Evolutionary conservation across 1,284 basidiomycete species (phyloP), one percentile per base, ranked within the genome.

Genomic region (Erythrobasidium hasegawianum): DNA sequence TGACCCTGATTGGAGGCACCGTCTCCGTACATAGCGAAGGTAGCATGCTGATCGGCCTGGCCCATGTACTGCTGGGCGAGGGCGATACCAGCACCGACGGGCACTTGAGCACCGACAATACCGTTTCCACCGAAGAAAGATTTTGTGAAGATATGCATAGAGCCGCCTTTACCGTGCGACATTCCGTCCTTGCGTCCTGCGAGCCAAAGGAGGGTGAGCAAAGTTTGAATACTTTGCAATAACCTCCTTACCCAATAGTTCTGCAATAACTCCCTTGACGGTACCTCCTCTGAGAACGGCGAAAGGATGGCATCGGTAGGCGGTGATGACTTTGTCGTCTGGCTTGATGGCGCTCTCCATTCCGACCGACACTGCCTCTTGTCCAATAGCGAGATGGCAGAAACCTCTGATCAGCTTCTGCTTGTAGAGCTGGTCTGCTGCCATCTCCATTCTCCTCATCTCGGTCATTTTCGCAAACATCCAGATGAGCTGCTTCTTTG

Each of bases 1-100:
- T 98, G 95, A 33, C 95, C 95, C 81, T 98, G 95, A 83, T 98
- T 97, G 73, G 89, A 88, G n/a, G 95, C 95, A 76, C 95, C 95
- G 79, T 98, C 95, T 77, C 95, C 95, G 78, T 98, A 98, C 79
- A 98, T 81, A 43, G 92, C 86, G 77, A 97, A 98, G 8, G 91
- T 93, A 68, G 73, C 75, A 64, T 74, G 72, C 53, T 74, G 82
- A 73, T 87, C 85, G 75, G 80, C 78, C 68, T 86, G 87, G 71
- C 78, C 79, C 72, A 83, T 77, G 82, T 97, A 97, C 80, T 97
- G 89, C 78, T 94, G 90, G 0, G 95, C 93, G 74, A 97, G 90
- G 1, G 94, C 88, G 61, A 97, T 83, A 72, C 95, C 95, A 27
- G 95, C 91, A 56, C 95, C 95, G 68, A 97, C 78, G 52, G 96